Percentiles rank a stretch among this genome's conserved stretches.
These are phyloP conservation scores for Starmera pachycereana DNA, from an alignment of 805 yeast genomes.

Conservation along the genomic window DNA sequence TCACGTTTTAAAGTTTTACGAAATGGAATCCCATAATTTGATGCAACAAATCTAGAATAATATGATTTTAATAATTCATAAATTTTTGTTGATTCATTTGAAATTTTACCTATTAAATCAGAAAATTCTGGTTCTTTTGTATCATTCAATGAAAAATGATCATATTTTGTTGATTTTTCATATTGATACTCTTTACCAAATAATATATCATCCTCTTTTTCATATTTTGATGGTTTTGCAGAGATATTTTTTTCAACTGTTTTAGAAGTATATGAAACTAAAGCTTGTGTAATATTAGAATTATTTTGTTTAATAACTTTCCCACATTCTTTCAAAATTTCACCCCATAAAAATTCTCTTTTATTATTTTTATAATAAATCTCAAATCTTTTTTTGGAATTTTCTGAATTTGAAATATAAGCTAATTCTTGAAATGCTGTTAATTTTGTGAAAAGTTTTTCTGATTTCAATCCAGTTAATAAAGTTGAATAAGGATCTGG, in stretches of 20 bases:
- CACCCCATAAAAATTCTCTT: conserved; percentile 42
- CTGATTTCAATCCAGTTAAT: conserved; percentile 50
- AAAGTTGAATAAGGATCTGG: conserved; percentile 55
- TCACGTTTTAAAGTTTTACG: conserved; percentile 27
- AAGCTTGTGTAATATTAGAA: conserved; percentile 23
- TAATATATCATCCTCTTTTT: conserved; percentile 14
- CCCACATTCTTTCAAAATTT: conserved; percentile 50
- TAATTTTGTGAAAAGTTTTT: conserved; percentile 37
- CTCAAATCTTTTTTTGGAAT: conserved; percentile 36
- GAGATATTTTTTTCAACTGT: conserved; percentile 12
- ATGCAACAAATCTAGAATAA: conserved; percentile 12
- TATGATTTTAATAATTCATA: conserved; percentile 4
- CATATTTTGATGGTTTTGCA: neutral
- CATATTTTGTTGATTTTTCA: conserved; percentile 6
- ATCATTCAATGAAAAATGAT: conserved; percentile 4
- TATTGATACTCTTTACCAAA: conserved; percentile 25
- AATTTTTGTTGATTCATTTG: conserved; percentile 4
- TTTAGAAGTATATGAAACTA: conserved; percentile 2
- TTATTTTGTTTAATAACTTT: conserved; percentile 41
- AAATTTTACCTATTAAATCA: conserved; percentile 1
- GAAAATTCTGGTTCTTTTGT: conserved; percentile 7
- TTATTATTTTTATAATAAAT: conserved; percentile 42
- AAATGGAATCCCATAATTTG: conserved; percentile 20
- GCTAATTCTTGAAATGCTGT: conserved; percentile 75
- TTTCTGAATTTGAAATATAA: conserved; percentile 42